phyloP scores from a whole-genome alignment of 768 basidiomycete genomes.

The Clathrus columnatus region DNA sequence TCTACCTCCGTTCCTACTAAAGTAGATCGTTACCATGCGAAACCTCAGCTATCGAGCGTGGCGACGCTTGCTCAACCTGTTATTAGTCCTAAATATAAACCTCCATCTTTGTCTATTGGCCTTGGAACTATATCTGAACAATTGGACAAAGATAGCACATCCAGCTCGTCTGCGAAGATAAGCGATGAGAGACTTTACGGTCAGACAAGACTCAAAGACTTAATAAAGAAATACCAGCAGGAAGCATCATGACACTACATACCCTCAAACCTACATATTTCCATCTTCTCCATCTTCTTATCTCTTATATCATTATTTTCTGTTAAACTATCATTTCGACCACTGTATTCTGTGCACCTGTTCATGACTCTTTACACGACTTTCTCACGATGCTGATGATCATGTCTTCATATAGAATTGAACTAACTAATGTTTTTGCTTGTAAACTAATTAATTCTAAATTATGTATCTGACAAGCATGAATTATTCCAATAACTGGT shows the following conservation, averaged over 20 bases:
- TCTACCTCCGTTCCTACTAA: conserved; percentile 60
- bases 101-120: background rate
- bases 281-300: background rate
- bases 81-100: background rate
- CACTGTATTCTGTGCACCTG: too few relatives aligned
- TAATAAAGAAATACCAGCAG: conserved; percentile 73
- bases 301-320: background rate
- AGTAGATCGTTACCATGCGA: conserved; percentile 64
- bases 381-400: background rate
- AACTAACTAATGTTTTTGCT: background rate
- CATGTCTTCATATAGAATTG: background rate
- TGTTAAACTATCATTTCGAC: too few relatives aligned
- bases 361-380: background rate
- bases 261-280: background rate
- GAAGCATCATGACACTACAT: conserved; percentile 1
- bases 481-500: background rate
- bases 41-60: conserved; percentile 64
- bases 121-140: background rate
- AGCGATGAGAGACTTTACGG: conserved; percentile 64
- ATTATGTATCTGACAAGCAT: too few relatives aligned
- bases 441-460: background rate
- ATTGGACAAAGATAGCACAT: background rate
- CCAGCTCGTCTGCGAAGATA: conserved; percentile 15
- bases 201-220: conserved; percentile 64
- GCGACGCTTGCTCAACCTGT: conserved; percentile 60